A percentile compares a stretch with the other conserved stretches of the same genome.
Conservation (phyloP, 805 yeast genomes). For the Blastobotrys peoriensis region DNA sequence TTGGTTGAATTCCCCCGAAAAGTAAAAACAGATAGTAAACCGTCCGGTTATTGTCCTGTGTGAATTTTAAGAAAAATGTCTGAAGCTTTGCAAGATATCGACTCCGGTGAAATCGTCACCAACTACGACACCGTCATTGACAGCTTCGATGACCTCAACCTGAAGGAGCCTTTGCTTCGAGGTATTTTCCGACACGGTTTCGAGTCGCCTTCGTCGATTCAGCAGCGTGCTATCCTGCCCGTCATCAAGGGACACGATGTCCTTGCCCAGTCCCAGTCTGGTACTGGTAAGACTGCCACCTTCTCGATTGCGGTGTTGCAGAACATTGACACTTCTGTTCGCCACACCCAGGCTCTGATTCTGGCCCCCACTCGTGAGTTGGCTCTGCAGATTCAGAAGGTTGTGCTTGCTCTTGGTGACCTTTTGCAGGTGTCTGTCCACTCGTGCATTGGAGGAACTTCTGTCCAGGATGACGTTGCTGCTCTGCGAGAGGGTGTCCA, state of each 20-base stretch:
- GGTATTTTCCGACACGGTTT: constrained; percentile 78
- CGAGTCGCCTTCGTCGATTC: constrained; percentile 95
- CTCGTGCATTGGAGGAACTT: constrained; percentile 93
- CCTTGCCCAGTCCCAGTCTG: constrained; percentile 98
- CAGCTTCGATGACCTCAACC: constrained; percentile 67
- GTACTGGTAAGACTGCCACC: constrained; percentile 99
- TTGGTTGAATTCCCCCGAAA: neutral
- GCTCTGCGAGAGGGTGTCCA: constrained; percentile 75
- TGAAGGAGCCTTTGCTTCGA: constrained; percentile 48
- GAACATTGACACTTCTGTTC: constrained; percentile 64
- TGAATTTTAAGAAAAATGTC: too few species aligned
- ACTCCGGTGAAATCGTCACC: constrained; percentile 78
- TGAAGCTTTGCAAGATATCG: constrained; percentile 54
- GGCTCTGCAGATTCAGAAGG: constrained; percentile 88
- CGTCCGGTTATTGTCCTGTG: too few species aligned
- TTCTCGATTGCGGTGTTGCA: constrained; percentile 92
- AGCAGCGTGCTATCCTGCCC: constrained; percentile 94
- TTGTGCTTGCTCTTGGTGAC: constrained; percentile 78
- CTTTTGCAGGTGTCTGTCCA: constrained; percentile 81
- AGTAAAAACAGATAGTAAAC: neutral
- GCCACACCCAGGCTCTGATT: constrained; percentile 82
- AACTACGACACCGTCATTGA: constrained; percentile 89
- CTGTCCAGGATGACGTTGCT: constrained; percentile 73
- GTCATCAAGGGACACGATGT: constrained; percentile 92
- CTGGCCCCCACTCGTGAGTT: constrained; percentile 95